Percentiles rank a stretch among this genome's conserved stretches.
Conservation (phyloP, 345 rosid species). For the Firmiana major region DNA sequence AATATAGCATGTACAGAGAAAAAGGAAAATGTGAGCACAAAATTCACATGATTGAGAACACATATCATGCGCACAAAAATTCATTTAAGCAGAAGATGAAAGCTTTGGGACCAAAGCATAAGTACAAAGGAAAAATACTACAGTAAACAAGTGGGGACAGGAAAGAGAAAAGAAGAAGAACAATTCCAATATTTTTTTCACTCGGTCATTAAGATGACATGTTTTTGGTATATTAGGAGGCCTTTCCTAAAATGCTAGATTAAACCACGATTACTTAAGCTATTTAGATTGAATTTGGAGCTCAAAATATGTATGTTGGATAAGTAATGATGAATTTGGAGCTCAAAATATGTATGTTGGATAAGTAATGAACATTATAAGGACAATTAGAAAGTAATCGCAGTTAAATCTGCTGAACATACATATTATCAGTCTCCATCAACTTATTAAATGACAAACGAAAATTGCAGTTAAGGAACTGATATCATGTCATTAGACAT, state of each 20-base stretch:
- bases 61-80: background rate
- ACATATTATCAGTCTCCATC: background rate
- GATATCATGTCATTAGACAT: background rate
- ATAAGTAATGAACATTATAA: background rate
- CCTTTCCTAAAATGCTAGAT: background rate
- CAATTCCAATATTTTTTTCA: background rate
- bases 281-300: background rate
- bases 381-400: background rate
- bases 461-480: background rate
- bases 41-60: too few species aligned
- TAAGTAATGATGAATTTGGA: background rate
- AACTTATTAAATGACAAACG: background rate
- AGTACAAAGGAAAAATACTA: background rate
- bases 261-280: background rate
- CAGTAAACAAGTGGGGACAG: background rate
- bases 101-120: background rate
- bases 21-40: too few species aligned
- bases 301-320: background rate
- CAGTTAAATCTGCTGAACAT: background rate
- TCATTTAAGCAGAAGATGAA: background rate
- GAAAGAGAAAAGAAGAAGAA: background rate
- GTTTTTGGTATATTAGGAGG: background rate
- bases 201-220: background rate
- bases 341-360: background rate
- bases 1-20: too few species aligned